Base-by-base conservation (phyloP, 2,329 filamentous ascomycete genomes). In the Colletotrichum orchidophilum region DNA sequence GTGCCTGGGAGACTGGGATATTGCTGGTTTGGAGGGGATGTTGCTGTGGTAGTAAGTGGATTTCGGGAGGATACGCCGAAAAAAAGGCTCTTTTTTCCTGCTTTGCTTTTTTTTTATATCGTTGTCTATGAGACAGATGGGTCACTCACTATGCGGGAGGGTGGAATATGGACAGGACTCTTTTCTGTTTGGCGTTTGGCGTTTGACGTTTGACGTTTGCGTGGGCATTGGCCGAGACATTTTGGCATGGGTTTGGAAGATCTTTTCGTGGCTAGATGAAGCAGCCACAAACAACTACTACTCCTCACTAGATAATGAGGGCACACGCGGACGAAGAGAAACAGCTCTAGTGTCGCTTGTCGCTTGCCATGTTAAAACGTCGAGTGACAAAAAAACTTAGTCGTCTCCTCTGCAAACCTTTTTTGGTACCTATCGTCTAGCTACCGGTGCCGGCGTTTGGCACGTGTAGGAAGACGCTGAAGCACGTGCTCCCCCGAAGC, bases 401-500 rank as follows among this genome's bases (percentile, higher is more conserved):
- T 33, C 31, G 12, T 33, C 31, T 7, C 12, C 31, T 11, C 12
- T 33, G 31, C 31, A 33, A 33, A 33, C 12, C n/a, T n/a, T n/a
- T n/a, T n/a, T n/a, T n/a, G n/a, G n/a, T n/a, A n/a, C n/a, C 31
- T 4, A 33, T 33, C 1, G 12, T 33, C 31, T 33, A 33, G 8
- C 31, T 9, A 33, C 12, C 31, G 31, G 31, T 26, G 33, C 53
- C 57, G 33, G 57, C 67, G 46, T 66, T 70, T 61, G 35, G 55
- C 67, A 70, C 67, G 67, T 66, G 67, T 70, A 42, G 21, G 15
- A 27, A 21, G 49, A 35, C 46, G 46, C 53, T 54, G 42, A 35
- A 18, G 63, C 63, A 69, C 64, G 64, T 69, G 58, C 53, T 54
- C 57, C 63, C 67, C 52, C 27, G 18, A 26, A 29, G 42, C 18